These are phyloP conservation scores for Nemania sp. DNA, from an alignment of 2,329 filamentous ascomycete genomes.

Conservation along the genomic window DNA sequence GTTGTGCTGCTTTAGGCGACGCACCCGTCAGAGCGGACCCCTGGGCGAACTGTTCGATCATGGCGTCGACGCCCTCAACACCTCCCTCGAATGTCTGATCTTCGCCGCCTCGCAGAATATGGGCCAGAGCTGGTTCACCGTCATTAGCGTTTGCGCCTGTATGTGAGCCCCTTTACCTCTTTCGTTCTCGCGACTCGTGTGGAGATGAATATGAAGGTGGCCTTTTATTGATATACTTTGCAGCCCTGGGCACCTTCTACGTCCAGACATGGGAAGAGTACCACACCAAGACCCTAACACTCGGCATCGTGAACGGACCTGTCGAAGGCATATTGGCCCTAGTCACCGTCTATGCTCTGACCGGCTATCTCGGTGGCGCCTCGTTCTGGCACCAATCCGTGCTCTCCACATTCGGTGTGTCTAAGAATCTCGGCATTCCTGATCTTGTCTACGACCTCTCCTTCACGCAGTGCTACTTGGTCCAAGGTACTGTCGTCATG, in stretches of 20 bases:
- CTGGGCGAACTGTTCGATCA: constrained; percentile 97
- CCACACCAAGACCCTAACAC: constrained; percentile 91
- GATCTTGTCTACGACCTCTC: constrained; percentile 73
- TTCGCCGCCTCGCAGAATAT: constrained; percentile 93
- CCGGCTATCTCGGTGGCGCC: constrained; percentile 81
- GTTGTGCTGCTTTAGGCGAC: constrained; percentile 58
- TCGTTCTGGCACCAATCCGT: constrained; percentile 92
- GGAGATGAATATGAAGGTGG: background rate
- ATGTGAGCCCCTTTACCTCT: constrained; percentile 40
- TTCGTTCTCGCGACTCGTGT: background rate
- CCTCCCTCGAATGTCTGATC: constrained; percentile 86
- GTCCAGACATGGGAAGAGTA: constrained; percentile 99
- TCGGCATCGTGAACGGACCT: constrained; percentile 89
- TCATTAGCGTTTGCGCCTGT: constrained; percentile 82
- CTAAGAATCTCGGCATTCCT: constrained; percentile 66
- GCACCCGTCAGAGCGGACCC: constrained; percentile 89
- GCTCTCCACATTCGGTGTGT: constrained; percentile 71
- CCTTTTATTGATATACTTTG: constrained; percentile 16
- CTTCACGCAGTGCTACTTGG: constrained; percentile 91
- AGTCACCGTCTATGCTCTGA: constrained; percentile 78
- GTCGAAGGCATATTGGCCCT: constrained; percentile 92
- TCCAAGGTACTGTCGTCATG: constrained; percentile 80
- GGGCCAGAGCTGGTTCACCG: constrained; percentile 88
- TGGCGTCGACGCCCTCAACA: constrained; percentile 95
- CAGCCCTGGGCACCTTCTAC: constrained; percentile 92